Percentiles rank a stretch among this genome's conserved stretches.
phyloP scores from a whole-genome alignment of 352 stramenopile species.

The Phytophthora brassicae region DNA sequence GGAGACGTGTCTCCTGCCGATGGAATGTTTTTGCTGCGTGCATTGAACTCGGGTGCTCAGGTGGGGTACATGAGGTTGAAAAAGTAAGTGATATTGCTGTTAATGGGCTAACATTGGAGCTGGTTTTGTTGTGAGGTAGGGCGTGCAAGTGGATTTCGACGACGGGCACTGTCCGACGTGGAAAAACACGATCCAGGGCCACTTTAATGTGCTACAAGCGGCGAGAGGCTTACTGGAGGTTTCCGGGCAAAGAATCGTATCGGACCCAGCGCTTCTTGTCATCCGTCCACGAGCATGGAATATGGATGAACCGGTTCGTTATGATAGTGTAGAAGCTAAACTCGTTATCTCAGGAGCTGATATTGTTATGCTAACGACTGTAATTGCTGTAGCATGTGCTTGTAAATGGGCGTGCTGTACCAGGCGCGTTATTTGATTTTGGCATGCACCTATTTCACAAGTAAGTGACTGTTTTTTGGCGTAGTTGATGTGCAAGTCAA shows the following conservation, averaged over 20 bases:
- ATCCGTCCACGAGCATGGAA: constrained; percentile 94
- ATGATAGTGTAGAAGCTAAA: not conserved
- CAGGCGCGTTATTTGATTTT: constrained; percentile 94
- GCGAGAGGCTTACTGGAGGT: constrained; percentile 57
- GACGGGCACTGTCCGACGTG: constrained; percentile 90
- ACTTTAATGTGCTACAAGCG: constrained; percentile 92
- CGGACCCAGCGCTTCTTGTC: constrained; percentile 83
- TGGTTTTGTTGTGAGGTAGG: constrained; percentile 21
- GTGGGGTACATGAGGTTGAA: constrained; percentile 12
- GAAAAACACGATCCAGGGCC: constrained; percentile 90
- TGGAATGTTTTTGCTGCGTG: constrained; percentile 91
- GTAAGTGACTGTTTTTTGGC: constrained; percentile 26
- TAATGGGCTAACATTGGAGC: not conserved
- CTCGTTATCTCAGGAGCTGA: not conserved
- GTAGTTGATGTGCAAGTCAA: not conserved
- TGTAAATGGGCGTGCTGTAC: constrained; percentile 86
- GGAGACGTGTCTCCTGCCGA: constrained; percentile 89
- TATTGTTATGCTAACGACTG: not conserved
- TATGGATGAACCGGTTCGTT: constrained; percentile 90
- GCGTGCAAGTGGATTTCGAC: constrained; percentile 81
- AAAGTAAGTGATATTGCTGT: not conserved
- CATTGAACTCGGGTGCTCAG: constrained; percentile 93
- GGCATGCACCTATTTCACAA: constrained; percentile 96
- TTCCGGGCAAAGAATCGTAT: constrained; percentile 23
- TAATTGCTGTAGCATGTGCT: constrained; percentile 73